Evolutionary conservation across 306 rosid genomes (phyloP), one percentile per base, ranked within the genome.

Genomic region (Abrus precatorius): DNA sequence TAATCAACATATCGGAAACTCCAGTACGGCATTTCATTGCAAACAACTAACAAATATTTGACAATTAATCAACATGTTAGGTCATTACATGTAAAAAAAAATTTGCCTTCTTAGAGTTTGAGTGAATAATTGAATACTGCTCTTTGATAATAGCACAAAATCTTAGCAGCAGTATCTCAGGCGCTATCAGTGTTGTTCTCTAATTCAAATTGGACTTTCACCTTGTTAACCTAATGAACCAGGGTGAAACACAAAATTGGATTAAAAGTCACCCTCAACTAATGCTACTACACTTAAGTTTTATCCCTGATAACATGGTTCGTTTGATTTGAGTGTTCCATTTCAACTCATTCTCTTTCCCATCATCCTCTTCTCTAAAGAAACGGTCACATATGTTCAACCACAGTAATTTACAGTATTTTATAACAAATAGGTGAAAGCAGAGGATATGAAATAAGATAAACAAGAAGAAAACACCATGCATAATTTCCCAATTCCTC

Each of bases 281-380:
- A 36, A 4, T 36, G 40, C 40, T 36, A 36, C 2, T 36, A 36
- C 40, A 36, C 40, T 4, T 36, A 36, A 2, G 40, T 36, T 36
- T 36, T 36, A 4, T 36, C 40, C 40, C 41, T 36, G 11, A 41
- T 2, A n/a, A 14, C 2, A 41, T 3, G 44, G 69, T 30, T 50
- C 4, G 48, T 38, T 66, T 70, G 47, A 71, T 53, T 52, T 60
- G 9, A 48, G 38, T 71, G 29, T 55, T 63, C 52, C 43, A 62
- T 36, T 76, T 79, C 75, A 69, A 52, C 6, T 45, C 43, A 63
- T 38, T 33, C 3, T 59, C 32, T n/a, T 30, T 28, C 27, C 43
- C 7, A 11, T 6, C 2, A 9, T 43, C 47, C 36, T 3, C 62
- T 77, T 20, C 28, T 56, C 6, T 7, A 44, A 56, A 78, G 2